phyloP scores from a whole-genome alignment of 2,329 filamentous ascomycete genomes.

The Fonsecaea pedrosoi region DNA sequence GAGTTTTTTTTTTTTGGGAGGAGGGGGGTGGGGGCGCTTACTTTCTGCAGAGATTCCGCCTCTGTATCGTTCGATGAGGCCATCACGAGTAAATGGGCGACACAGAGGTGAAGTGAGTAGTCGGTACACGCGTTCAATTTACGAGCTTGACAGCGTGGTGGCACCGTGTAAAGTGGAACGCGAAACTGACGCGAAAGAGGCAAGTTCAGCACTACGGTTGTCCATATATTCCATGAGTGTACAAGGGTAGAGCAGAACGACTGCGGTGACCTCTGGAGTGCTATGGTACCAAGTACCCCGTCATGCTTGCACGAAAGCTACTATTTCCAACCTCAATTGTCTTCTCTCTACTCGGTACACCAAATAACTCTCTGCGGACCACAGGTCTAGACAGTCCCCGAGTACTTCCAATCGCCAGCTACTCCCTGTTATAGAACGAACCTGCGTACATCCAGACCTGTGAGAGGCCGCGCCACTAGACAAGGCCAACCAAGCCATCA shows the following conservation, averaged over 20 bases:
- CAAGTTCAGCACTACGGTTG: neutral
- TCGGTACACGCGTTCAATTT: neutral
- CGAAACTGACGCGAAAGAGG: neutral
- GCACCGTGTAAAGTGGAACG: neutral
- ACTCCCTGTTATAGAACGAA: neutral
- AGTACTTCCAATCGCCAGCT: neutral
- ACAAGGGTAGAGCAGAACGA: neutral
- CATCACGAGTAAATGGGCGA: constrained; percentile 9
- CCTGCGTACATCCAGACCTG: neutral
- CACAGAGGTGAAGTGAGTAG: neutral
- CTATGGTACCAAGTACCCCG: too few species aligned
- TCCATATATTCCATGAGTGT: neutral
- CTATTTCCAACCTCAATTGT: constrained; percentile 1
- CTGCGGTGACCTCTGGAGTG: too few species aligned
- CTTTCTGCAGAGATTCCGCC: constrained; percentile 27
- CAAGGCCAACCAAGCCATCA: neutral
- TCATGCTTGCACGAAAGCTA: neutral
- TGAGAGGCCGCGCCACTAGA: neutral
- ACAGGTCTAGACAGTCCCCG: neutral
- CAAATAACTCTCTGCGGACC: constrained; percentile 2
- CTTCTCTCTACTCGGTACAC: neutral
- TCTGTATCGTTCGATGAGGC: constrained; percentile 25
- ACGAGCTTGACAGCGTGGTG: neutral
- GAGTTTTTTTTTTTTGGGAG: too few species aligned
- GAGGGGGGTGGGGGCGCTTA: neutral